Percentiles rank a stretch among this genome's conserved stretches.
Conservation (phyloP, 75 land plant genomes). For the Ceratopteris richardii region DNA sequence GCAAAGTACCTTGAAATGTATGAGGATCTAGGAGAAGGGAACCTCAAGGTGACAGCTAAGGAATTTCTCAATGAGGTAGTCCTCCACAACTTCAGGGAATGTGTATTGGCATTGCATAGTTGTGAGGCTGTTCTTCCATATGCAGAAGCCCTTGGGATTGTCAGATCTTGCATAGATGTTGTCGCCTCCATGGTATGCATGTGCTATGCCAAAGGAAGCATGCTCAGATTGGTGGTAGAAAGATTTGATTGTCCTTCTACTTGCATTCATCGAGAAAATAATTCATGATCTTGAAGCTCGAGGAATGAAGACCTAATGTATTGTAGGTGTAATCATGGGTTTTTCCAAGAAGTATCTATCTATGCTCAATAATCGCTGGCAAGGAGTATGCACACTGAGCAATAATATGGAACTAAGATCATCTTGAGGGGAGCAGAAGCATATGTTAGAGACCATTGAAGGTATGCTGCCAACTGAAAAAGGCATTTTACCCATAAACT, state of each 20-base stretch:
- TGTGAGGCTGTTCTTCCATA: slow-evolving; percentile 12
- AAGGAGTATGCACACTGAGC: too few relatives aligned
- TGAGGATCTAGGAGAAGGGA: slow-evolving; percentile 25
- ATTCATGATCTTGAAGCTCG: slow-evolving; percentile 53
- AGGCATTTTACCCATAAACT: too few relatives aligned
- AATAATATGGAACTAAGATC: slow-evolving; percentile 12
- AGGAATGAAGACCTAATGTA: slow-evolving; percentile 51
- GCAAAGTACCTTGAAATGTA: slow-evolving; percentile 27
- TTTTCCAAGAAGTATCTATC: slow-evolving; percentile 61
- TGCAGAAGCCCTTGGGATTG: slow-evolving; percentile 18
- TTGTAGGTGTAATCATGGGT: slow-evolving; percentile 58
- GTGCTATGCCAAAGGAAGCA: slow-evolving; percentile 14
- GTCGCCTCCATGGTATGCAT: slow-evolving; percentile 19
- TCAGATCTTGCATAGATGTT: slow-evolving; percentile 19
- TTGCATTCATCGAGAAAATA: slow-evolving; percentile 54
- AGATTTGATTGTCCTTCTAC: slow-evolving; percentile 33
- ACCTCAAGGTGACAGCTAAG: slow-evolving; percentile 10
- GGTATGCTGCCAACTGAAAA: slow-evolving; percentile 53
- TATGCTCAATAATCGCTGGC: slow-evolving; percentile 58
- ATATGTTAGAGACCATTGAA: slow-evolving; percentile 55
- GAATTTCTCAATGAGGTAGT: slow-evolving; percentile 18
- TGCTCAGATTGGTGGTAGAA: slow-evolving; percentile 19
- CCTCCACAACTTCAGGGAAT: slow-evolving; percentile 20
- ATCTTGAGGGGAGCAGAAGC: slow-evolving; percentile 44
- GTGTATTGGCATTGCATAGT: slow-evolving; percentile 18